Conservation (phyloP, 2,329 filamentous ascomycete genomes). For the Plectosphaerella plurivora region DNA sequence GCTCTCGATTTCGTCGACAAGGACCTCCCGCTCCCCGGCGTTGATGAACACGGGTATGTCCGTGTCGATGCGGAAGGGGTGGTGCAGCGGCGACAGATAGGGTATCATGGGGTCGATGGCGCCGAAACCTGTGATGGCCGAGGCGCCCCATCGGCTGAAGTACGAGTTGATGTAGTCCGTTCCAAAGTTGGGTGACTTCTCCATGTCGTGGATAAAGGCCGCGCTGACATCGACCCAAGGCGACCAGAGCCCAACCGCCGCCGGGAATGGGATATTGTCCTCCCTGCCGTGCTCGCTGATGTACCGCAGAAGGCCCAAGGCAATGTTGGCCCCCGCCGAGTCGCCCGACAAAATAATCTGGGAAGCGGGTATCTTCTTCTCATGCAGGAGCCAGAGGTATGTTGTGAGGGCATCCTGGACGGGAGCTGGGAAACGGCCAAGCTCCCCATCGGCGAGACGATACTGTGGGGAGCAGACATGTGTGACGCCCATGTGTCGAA, state of each 20-base stretch:
- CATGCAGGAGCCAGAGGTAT: conserved; percentile 18
- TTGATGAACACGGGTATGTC: conserved; percentile 17
- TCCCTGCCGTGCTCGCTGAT: conserved; percentile 6
- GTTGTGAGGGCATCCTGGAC: conserved; percentile 25
- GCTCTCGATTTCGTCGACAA: conserved; percentile 15
- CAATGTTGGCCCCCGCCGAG: conserved; percentile 25
- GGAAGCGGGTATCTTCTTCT: conserved; percentile 16
- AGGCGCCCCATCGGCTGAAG: not conserved
- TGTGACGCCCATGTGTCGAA: conserved; percentile 16
- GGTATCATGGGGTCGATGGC: not conserved
- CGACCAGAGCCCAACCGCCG: not conserved
- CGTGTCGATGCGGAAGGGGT: not conserved
- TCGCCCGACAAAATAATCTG: conserved; percentile 26
- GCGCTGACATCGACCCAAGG: not conserved
- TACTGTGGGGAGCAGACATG: conserved; percentile 25
- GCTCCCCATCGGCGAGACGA: conserved; percentile 17
- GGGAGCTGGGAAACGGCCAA: conserved; percentile 21
- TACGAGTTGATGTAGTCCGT: not conserved
- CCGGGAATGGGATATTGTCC: not conserved
- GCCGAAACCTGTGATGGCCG: not conserved
- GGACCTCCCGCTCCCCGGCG: conserved; percentile 14
- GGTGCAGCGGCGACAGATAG: not conserved
- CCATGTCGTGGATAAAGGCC: not conserved
- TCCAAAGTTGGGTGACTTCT: not conserved
- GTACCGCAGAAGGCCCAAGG: conserved; percentile 24